These are phyloP conservation scores for Ganoderma multipileum DNA, from an alignment of 1,284 basidiomycete genomes.

Conservation along the genomic window DNA sequence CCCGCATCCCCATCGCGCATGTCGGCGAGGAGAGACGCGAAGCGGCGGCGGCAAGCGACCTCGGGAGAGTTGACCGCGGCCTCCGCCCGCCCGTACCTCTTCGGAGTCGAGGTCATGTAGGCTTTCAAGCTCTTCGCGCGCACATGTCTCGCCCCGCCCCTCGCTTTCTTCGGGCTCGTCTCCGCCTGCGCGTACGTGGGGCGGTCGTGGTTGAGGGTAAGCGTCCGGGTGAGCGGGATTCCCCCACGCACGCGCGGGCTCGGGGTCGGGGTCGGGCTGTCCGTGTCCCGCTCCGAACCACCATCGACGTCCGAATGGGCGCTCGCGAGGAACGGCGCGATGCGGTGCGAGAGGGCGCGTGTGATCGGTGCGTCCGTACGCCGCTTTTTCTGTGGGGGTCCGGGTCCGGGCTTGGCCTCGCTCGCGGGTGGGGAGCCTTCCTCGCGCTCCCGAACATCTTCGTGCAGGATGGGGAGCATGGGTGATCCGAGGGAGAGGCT, in stretches of 20 bases:
- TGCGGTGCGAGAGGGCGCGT: constrained; percentile 32
- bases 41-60: constrained; percentile 8
- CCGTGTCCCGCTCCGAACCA: constrained; percentile 10
- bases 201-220: neutral
- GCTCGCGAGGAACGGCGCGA: constrained; percentile 21
- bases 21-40: constrained; percentile 21
- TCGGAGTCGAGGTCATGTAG: constrained; percentile 39
- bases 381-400: constrained; percentile 29
- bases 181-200: neutral
- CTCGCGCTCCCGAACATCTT: constrained; percentile 24
- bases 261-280: neutral
- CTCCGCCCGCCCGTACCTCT: constrained; percentile 24
- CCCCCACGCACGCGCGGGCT: constrained; percentile 5
- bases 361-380: constrained; percentile 25
- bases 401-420: constrained; percentile 2
- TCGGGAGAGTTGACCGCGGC: constrained; percentile 28
- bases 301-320: neutral
- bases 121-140: constrained; percentile 35
- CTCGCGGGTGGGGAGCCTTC: too few relatives aligned
- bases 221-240: constrained; percentile 2
- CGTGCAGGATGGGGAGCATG: constrained; percentile 27
- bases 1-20: neutral
- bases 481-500: constrained; percentile 20
- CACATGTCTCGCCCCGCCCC: constrained; percentile 15
- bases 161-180: neutral